These are phyloP conservation scores for Silene uniflora DNA, from an alignment of 148 eudicot species.

Conservation along the genomic window DNA sequence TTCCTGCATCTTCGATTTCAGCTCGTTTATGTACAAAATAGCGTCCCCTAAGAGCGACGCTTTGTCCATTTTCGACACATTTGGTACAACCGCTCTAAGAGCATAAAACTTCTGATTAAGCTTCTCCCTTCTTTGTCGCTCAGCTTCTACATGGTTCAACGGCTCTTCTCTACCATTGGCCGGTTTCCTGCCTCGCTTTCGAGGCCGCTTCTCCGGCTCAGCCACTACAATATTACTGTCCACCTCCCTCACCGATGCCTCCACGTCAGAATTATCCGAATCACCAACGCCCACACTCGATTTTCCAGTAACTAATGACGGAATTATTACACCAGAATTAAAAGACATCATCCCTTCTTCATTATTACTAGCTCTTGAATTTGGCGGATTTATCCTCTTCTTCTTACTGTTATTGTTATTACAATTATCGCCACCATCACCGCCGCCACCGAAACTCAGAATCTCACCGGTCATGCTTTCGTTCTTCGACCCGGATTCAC, in stretches of 20 bases:
- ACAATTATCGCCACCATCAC: neutral
- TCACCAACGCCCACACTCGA: constrained; percentile 9
- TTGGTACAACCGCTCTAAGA: constrained; percentile 37
- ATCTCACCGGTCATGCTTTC: constrained; percentile 13
- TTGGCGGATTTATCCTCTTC: constrained; percentile 57
- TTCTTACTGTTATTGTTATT: constrained; percentile 21
- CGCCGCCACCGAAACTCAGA: constrained; percentile 48
- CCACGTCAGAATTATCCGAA: constrained; percentile 14
- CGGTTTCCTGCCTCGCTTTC: constrained; percentile 72
- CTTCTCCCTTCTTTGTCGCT: constrained; percentile 38
- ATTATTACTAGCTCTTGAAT: constrained; percentile 41
- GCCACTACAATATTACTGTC: constrained; percentile 2
- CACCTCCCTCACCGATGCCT: constrained; percentile 10
- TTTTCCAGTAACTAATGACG: constrained; percentile 24
- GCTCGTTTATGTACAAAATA: constrained; percentile 61
- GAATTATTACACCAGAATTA: constrained; percentile 40
- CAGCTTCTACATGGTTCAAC: constrained; percentile 36
- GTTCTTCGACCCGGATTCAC: constrained; percentile 26
- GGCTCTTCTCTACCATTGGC: constrained; percentile 83
- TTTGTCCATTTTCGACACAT: constrained; percentile 72
- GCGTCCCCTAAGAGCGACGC: constrained; percentile 67
- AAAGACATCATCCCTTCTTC: constrained; percentile 86
- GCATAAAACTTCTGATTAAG: constrained; percentile 41
- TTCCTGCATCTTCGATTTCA: constrained; percentile 47
- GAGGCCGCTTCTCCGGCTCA: constrained; percentile 22